Evolutionary conservation across 23 red algal species (phyloP).

Genomic region (Gracilaria gracilis): DNA sequence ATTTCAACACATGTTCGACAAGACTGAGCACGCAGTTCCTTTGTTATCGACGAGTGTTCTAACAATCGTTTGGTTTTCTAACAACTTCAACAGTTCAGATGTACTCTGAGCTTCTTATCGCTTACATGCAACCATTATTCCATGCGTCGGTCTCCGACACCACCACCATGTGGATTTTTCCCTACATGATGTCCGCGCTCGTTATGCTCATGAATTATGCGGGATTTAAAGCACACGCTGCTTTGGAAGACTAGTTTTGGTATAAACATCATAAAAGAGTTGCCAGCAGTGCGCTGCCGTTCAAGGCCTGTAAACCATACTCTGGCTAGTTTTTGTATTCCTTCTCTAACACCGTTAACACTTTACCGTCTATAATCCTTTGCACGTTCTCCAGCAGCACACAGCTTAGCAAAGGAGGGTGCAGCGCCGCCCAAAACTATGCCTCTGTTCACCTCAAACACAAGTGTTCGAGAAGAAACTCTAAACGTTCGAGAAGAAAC

Average conservation of each 20-base stretch:
- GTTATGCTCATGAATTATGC: neutral
- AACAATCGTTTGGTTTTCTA: neutral
- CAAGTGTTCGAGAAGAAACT: no score
- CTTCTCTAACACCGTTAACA: no score
- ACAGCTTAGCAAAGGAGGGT: no score
- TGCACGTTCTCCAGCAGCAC: no score
- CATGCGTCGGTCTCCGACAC: neutral
- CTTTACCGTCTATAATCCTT: no score
- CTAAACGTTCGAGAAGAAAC: no score
- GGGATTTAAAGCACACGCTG: neutral
- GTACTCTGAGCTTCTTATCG: neutral
- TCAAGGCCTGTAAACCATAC: neutral
- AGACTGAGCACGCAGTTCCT: conserved; percentile 36
- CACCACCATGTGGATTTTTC: neutral
- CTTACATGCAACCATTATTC: neutral
- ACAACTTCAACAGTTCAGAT: neutral
- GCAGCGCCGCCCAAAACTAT: no score
- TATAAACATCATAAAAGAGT: neutral
- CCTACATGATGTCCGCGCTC: neutral
- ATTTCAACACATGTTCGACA: conserved; percentile 78
- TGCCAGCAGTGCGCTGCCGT: neutral
- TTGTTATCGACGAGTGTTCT: neutral
- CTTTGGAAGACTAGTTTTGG: neutral
- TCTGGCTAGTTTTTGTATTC: neutral
- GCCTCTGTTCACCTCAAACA: no score